A percentile compares a stretch with the other conserved stretches of the same genome.
phyloP scores from a whole-genome alignment of 2,329 filamentous ascomycete species.

The Trichoderma pleuroti region DNA sequence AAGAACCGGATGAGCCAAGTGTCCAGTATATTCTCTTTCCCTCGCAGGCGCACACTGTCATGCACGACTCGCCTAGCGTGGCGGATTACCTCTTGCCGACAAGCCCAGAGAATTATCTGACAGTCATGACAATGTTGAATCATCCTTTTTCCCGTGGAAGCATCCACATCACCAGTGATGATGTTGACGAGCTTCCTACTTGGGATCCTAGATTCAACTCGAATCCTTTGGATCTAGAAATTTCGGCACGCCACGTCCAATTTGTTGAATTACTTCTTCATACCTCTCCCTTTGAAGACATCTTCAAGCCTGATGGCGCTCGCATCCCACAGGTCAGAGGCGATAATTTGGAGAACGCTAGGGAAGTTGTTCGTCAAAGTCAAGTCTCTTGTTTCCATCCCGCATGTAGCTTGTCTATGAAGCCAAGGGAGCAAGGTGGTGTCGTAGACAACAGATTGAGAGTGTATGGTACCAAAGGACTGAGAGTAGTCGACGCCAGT shows the following conservation, averaged over 20 bases:
- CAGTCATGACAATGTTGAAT: conserved; percentile 53
- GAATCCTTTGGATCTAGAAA: conserved; percentile 55
- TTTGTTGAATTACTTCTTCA: conserved; percentile 39
- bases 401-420: conserved; percentile 49
- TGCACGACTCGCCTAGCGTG: conserved; percentile 24
- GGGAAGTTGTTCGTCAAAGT: conserved; percentile 33
- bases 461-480: conserved; percentile 42
- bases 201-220: conserved; percentile 28
- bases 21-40: conserved; percentile 34
- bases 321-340: conserved; percentile 25
- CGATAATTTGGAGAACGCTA: conserved; percentile 33
- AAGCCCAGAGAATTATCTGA: conserved; percentile 46
- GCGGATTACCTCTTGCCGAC: conserved; percentile 20
- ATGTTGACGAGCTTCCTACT: conserved; percentile 41
- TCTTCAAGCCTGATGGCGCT: conserved; percentile 38
- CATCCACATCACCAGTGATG: conserved; percentile 50
- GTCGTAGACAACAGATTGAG: conserved; percentile 42
- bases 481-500: conserved; percentile 46
- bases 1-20: conserved; percentile 28
- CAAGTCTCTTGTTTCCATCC: conserved; percentile 45
- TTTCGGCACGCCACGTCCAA: conserved; percentile 42
- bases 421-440: conserved; percentile 42
- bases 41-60: conserved; percentile 28
- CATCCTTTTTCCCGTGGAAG: conserved; percentile 59
- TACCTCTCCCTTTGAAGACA: conserved; percentile 37